Evolutionary conservation across 1,284 basidiomycete genomes (phyloP), one percentile per base, ranked within the genome.

Genomic region (Malassezia dermatis): DNA sequence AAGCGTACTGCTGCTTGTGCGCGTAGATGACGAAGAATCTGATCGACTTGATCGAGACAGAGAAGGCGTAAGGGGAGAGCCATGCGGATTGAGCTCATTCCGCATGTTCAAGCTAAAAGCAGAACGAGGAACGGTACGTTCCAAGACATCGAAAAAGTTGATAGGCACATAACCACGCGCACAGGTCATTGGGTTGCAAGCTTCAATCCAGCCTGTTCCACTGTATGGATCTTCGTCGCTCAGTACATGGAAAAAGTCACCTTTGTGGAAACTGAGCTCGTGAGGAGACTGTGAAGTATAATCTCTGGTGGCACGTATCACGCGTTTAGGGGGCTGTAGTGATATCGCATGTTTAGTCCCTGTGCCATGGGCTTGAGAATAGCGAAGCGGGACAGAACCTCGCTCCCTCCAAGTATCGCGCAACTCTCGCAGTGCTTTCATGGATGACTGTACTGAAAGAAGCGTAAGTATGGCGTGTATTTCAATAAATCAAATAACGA

Each of bases 181-280:
- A 39, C 88, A 88, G 11, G 86, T 85, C 66, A 91, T 81, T 15
- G 94, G 93, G 74, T 98, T 77, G 50, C 66, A 70, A 1, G 77
- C 77, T 51, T 78, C 76, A 59, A 76, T 76, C 77, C 77, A 78
- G 34, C 76, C 68, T 24, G 69, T 58, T 10, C 65, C 61, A 19
- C 56, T 56, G 31, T 50, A 45, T 44, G 56, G 82, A 78, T 27
- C 19, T 15, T 81, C 78, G 65, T 93, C 88, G 60, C 83, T 82
- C 31, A 88, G 80, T 56, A 98, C 91, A 77, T 96, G 88, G 79
- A 95, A 96, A 77, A 96, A 96, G 78, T 99, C 94, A 60, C 94
- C 94, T 76, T 87, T 86, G 63, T 83, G 80, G 75, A 96, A 98
- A 40, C 86, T 83, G 51, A 99, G 82, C 71, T 96, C 86, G 69